Percentiles rank a stretch among this genome's conserved stretches.
phyloP scores from a whole-genome alignment of 805 yeast genomes.

The Cyberlindnera xishuangbannaensis region DNA sequence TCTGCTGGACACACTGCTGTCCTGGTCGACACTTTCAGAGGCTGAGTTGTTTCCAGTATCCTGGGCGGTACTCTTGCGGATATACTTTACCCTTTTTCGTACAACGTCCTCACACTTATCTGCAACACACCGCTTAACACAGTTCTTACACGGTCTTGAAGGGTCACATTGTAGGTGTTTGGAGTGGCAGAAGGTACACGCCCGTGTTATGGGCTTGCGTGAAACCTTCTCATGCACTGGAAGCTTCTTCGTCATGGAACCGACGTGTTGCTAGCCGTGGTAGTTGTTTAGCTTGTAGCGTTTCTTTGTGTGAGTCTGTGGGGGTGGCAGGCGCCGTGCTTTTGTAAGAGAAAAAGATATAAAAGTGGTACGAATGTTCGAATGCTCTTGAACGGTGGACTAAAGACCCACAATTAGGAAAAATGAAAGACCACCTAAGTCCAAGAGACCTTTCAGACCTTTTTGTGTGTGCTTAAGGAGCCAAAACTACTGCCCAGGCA shows the following conservation, averaged over 20 bases:
- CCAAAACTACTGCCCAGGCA: too few species aligned
- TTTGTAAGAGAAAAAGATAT: neutral
- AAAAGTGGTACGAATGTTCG: neutral
- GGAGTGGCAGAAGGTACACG: slow-evolving; percentile 66
- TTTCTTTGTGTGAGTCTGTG: neutral
- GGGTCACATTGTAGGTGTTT: slow-evolving; percentile 72
- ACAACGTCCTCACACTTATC: slow-evolving; percentile 53
- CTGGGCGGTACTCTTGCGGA: too few species aligned
- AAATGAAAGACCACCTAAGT: too few species aligned
- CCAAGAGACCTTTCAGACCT: too few species aligned
- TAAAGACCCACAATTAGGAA: too few species aligned
- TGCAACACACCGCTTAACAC: slow-evolving; percentile 54
- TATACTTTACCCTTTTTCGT: slow-evolving; percentile 43
- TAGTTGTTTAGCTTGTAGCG: neutral
- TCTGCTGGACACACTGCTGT: too few species aligned
- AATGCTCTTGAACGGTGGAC: too few species aligned
- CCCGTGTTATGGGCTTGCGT: slow-evolving; percentile 60
- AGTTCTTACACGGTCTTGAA: slow-evolving; percentile 63
- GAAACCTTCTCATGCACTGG: slow-evolving; percentile 45
- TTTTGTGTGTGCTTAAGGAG: too few species aligned
- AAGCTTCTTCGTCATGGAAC: slow-evolving; percentile 67
- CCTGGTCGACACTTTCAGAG: too few species aligned
- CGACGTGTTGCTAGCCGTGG: too few species aligned
- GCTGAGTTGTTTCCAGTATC: too few species aligned
- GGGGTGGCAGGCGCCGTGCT: neutral